Base-by-base conservation (phyloP, 176 grass and related monocot species). In the Aechmea fasciata region DNA sequence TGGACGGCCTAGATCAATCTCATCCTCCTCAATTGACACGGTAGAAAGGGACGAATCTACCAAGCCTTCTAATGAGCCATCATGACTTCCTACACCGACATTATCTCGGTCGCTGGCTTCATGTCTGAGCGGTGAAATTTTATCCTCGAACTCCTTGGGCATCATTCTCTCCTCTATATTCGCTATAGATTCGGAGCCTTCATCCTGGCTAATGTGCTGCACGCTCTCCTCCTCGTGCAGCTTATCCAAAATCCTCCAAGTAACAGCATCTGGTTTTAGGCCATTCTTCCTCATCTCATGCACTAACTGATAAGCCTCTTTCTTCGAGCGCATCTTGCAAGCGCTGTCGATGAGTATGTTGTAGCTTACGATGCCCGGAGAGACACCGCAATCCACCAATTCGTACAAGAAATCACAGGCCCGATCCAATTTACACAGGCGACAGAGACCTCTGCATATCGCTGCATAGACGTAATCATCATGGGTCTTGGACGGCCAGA, bases 341-440 rank as follows among this genome's bases (percentile, higher is more conserved):
- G 89, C 84, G 80, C 77, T 65, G 26, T 85, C 80, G 24, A 97
- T 62, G 48, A 97, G 78, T 74, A 93, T 84, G 61, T 93, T 97
- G 75, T 93, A 93, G 85, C 85, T 90, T 49, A 97, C 50, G 23
- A 90, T 53, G 47, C 94, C 61, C 12, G 87, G 86, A 70, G 50
- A 26, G 73, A 85, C 64, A 65, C 82, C 74, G 55, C 49, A 85
- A 71, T 87, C 84, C 13, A 85, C 80, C 77, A 93, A 77, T 73
- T 87, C 84, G 69, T 88, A 90, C 11, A 99, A 81, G 68, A 93
- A 99, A 81, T 97, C 84, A 20, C 86, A 97, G 23, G 94, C 89
- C 72, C 82, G 84, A 53, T 93, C 82, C 19, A 97, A 74, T 83
- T 90, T 90, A 10, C 75, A 82, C 5, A 64, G 66, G 49, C 49